Evolutionary conservation across 2,329 filamentous ascomycete species (phyloP).

Genomic region (Penicillium sp.): DNA sequence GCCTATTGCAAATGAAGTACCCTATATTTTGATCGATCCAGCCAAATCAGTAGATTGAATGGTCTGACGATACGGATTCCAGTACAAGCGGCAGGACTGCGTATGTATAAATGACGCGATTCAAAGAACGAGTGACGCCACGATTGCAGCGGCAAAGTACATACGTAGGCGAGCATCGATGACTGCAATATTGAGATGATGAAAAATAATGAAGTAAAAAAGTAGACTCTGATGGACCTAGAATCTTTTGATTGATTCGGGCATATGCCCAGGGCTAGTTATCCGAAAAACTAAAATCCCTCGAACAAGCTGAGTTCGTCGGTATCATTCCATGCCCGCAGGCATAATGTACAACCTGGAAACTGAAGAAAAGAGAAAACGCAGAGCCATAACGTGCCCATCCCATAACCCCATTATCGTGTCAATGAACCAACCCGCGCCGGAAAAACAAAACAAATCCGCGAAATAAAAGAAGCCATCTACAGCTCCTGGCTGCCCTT

Average conservation of each 20-base stretch:
- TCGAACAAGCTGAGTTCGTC: conserved; percentile 34
- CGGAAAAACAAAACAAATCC: conserved; percentile 59
- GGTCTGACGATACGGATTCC: background rate
- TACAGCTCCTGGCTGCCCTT: conserved; percentile 97
- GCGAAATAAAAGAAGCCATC: conserved; percentile 52
- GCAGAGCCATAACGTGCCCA: conserved; percentile 56
- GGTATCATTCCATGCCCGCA: conserved; percentile 52
- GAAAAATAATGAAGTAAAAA: background rate
- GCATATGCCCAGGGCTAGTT: conserved; percentile 14
- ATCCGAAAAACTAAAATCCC: conserved; percentile 29
- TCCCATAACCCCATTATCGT: conserved; percentile 74
- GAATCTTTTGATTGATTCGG: conserved; percentile 29
- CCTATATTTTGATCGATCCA: background rate
- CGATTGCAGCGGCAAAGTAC: no score
- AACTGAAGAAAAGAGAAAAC: conserved; percentile 50
- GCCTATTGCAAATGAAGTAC: background rate
- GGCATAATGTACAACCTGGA: conserved; percentile 63
- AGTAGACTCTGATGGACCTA: conserved; percentile 16
- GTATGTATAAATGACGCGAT: no score
- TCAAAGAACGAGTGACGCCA: no score
- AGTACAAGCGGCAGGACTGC: no score
- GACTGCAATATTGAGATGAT: background rate
- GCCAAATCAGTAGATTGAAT: background rate
- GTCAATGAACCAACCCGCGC: conserved; percentile 67
- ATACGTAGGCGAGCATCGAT: background rate